These are phyloP conservation scores for Fusarium nisikadoi DNA, from an alignment of 2,329 filamentous ascomycete species.

Conservation along the genomic window DNA sequence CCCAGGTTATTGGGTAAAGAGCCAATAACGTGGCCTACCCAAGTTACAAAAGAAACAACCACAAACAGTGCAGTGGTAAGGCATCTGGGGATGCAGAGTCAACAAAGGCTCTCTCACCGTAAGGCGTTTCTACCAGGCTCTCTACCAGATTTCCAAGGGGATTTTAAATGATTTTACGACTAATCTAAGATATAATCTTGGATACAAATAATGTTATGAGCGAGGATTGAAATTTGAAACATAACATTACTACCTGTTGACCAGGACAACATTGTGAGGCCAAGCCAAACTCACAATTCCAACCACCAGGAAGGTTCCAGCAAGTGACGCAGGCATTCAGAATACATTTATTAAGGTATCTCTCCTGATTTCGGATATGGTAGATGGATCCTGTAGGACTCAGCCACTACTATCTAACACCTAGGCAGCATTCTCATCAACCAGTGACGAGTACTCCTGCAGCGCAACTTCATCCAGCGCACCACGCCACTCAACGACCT, in stretches of 20 bases:
- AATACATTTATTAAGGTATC: neutral
- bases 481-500: neutral
- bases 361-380: neutral
- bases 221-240: slow-evolving; percentile 27
- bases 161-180: rapidly evolving
- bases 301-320: neutral
- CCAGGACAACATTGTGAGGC: slow-evolving; percentile 26
- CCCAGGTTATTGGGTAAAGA: neutral
- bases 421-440: neutral
- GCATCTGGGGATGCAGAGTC: neutral
- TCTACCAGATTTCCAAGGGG: no score
- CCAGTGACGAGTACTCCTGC: neutral
- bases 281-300: slow-evolving; percentile 16
- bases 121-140: no score
- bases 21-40: rapidly evolving
- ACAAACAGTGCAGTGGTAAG: neutral
- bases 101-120: no score
- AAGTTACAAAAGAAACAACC: neutral
- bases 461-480: neutral
- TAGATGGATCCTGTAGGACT: no score
- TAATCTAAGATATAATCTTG: slow-evolving; percentile 14
- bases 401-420: neutral
- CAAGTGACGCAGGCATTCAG: neutral
- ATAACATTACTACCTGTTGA: slow-evolving; percentile 22
- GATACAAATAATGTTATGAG: neutral